Percentiles rank a stretch among this genome's conserved stretches.
phyloP scores from a whole-genome alignment of 805 yeast genomes.

The Hemisphaericaspora nanyangensis region DNA sequence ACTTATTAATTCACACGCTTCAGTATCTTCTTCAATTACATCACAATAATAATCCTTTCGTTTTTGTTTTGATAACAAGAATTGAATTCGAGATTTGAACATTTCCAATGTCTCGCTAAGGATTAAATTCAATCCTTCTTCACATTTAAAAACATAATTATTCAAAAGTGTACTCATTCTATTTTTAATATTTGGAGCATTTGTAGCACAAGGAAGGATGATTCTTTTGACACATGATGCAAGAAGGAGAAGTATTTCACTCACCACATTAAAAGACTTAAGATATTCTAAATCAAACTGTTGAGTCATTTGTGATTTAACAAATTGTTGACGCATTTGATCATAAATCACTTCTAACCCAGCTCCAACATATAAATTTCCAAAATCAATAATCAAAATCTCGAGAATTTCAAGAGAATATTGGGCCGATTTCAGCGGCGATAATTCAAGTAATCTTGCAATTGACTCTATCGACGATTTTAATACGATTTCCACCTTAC shows the following conservation, averaged over 20 bases:
- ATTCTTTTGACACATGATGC: constrained; percentile 73
- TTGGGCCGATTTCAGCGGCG: constrained; percentile 58
- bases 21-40: constrained; percentile 57
- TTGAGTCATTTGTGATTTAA: constrained; percentile 18
- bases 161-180: constrained; percentile 62
- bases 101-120: constrained; percentile 55
- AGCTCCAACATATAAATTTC: constrained; percentile 68
- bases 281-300: constrained; percentile 46
- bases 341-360: constrained; percentile 70
- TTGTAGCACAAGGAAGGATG: constrained; percentile 68
- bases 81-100: constrained; percentile 46
- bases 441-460: constrained; percentile 70
- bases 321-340: constrained; percentile 33
- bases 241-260: constrained; percentile 60
- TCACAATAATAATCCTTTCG: constrained; percentile 63
- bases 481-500: constrained; percentile 57
- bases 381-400: constrained; percentile 62
- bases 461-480: constrained; percentile 74
- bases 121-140: constrained; percentile 61
- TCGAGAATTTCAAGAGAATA: constrained; percentile 66
- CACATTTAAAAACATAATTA: constrained; percentile 55
- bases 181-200: constrained; percentile 52
- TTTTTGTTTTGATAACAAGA: constrained; percentile 58
- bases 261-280: constrained; percentile 46
- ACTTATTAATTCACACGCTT: constrained; percentile 62